Evolutionary conservation across 805 yeast genomes (phyloP).

Genomic region (Wickerhamiella cacticola): DNA sequence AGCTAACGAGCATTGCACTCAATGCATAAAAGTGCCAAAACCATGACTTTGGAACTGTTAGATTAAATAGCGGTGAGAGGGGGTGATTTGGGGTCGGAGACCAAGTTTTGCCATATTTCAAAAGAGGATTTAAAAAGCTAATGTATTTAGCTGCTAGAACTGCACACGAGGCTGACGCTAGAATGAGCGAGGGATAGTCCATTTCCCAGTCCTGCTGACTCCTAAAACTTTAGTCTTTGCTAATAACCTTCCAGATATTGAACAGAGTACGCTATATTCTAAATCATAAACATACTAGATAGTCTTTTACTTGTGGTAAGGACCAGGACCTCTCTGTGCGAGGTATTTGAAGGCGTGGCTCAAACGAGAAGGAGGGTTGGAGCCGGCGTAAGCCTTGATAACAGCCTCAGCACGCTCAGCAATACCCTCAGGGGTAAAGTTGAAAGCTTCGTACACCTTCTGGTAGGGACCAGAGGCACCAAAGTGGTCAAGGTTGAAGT

Average conservation of each 20-base stretch:
- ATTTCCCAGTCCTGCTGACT: no score
- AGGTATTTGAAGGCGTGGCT: constrained; percentile 24
- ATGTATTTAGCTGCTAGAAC: constrained; percentile 16
- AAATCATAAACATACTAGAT: not conserved
- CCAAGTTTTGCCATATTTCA: constrained; percentile 26
- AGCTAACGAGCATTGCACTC: constrained; percentile 12
- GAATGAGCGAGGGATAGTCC: not conserved
- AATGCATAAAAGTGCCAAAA: constrained; percentile 28
- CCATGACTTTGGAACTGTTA: constrained; percentile 27
- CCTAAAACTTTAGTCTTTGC: no score
- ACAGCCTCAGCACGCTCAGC: constrained; percentile 75
- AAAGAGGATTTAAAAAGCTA: constrained; percentile 17
- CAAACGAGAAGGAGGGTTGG: constrained; percentile 62
- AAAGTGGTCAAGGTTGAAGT: constrained; percentile 87
- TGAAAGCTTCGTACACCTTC: constrained; percentile 73
- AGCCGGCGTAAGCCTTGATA: constrained; percentile 71
- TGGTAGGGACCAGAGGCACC: constrained; percentile 92
- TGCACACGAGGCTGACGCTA: constrained; percentile 9
- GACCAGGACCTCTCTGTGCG: constrained; percentile 25
- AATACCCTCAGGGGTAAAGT: constrained; percentile 86
- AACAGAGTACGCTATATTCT: not conserved
- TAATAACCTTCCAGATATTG: no score
- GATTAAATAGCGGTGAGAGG: constrained; percentile 8
- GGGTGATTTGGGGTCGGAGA: not conserved
- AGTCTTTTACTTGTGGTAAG: constrained; percentile 13